Percentiles rank a stretch among this genome's conserved stretches.
These are phyloP conservation scores for Arthroderma sp. DNA, from an alignment of 2,329 filamentous ascomycete species.

Conservation along the genomic window DNA sequence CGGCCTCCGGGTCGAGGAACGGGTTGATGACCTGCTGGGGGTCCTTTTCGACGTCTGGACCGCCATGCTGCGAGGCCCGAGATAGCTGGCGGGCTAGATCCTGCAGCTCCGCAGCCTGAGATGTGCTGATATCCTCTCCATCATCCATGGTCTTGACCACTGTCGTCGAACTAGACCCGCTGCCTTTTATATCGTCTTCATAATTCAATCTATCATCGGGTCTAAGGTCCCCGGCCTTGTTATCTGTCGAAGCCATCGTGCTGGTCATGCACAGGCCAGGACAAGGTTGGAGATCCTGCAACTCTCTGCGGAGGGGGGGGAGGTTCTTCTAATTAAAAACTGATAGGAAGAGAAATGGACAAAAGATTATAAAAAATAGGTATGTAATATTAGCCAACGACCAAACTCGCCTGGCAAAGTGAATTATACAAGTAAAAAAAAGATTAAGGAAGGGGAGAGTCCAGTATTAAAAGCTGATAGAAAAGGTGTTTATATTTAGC, in stretches of 20 bases:
- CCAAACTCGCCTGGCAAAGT: not conserved
- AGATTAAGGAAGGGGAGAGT: not conserved
- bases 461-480: not conserved
- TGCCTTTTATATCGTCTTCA: slow-evolving; percentile 10
- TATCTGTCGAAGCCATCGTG: not conserved
- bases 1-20: slow-evolving; percentile 24
- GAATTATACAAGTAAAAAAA: not conserved
- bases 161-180: slow-evolving; percentile 18
- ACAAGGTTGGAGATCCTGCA: not conserved
- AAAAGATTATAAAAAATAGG: not conserved
- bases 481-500: not conserved
- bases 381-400: not conserved
- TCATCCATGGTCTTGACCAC: slow-evolving; percentile 14
- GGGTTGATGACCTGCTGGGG: slow-evolving; percentile 21
- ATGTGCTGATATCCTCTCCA: slow-evolving; percentile 19
- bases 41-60: slow-evolving; percentile 11
- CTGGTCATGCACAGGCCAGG: not conserved
- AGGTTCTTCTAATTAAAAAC: not conserved
- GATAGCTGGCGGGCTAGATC: slow-evolving; percentile 24
- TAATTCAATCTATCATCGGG: slow-evolving; percentile 1
- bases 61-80: slow-evolving; percentile 19
- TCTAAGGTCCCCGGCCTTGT: not conserved
- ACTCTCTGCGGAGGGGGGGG: not conserved
- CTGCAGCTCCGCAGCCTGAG: slow-evolving; percentile 19
- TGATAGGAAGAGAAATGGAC: not conserved